Evolutionary conservation across 768 basidiomycete genomes (phyloP), one percentile per base, ranked within the genome.

Genomic region (Hydnomerulius pinastri): DNA sequence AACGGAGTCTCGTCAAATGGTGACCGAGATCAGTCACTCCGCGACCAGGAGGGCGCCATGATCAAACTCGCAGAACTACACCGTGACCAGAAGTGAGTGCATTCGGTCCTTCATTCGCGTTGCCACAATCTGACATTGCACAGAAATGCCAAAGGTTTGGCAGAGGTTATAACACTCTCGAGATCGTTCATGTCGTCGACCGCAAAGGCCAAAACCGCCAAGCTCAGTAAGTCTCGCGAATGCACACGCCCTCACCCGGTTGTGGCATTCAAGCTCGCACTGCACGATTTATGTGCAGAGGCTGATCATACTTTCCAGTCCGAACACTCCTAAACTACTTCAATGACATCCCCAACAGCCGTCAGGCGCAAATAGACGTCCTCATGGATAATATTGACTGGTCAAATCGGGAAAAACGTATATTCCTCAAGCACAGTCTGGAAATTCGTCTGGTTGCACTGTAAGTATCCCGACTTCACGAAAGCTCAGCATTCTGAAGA

Each of bases 181-280:
- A 76, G 93, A 42, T 77, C 82, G 0, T 93, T 95, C 75, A 90
- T 96, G 81, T 86, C 90, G 0, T 87, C 88, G n/a, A 90, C 92
- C 0, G 95, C 95, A 13, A 98, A 98, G 71, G 95, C 94, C 1
- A 97, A 98, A 71, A 97, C 96, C 0, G 94, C 94, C 3, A 96
- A 96, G 73, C 83, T 98, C 56, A 96, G 93, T 93, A 54, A 59
- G 51, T 42, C 23, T 18, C n/a, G n/a, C n/a, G n/a, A n/a, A n/a
- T n/a, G n/a, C n/a, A n/a, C n/a, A n/a, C n/a, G n/a, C n/a, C n/a
- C n/a, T n/a, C n/a, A n/a, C n/a, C 13, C 27, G 36, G 33, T 25
- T 4, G 9, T 40, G 20, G 15, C 43, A 23, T 20, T 4, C 41
- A 21, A 1, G 40, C 15, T n/a, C 2, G 0, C n/a, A n/a, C n/a